Evolutionary conservation across 148 eudicot species (phyloP), one percentile per base, ranked within the genome.

Genomic region (Gaultheria prostrata): DNA sequence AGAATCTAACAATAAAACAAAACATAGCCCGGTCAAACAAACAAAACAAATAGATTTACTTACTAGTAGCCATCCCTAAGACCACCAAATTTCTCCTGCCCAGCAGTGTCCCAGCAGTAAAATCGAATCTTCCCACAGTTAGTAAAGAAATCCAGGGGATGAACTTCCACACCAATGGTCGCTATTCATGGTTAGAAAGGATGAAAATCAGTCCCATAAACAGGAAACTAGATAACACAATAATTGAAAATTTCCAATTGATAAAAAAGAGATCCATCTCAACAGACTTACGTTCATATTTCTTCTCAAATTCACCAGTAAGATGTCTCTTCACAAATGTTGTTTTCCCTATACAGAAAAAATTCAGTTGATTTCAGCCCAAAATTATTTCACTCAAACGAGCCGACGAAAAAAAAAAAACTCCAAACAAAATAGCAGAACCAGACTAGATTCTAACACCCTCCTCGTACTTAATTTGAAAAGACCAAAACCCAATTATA

Each of bases 21-120:
- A 77, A 51, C 4, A 12, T 77, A 26, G 24, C n/a, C 8, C 1
- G 0, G 39, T 53, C 20, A 18, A 51, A 51, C 61, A 51, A 18
- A 67, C 10, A 28, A 48, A 21, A 18, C 1, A 49, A 82, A 49
- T 0, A 53, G 65, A 53, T 53, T 17, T 21, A 86, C 93, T 86
- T 80, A 92, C 94, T 92, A 92, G 85, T 90, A 92, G 73, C 94
- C 94, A 85, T 92, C 94, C 28, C 94, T 85, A 51, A 92, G 89
- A 50, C 94, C 94, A 28, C 94, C 94, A 82, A 92, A 92, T 86
- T 92, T 92, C 84, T 92, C 94, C 82, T 92, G 94, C 8, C 94
- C 94, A 46, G 94, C 94, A 1, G 94, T 92, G 88, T 92, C 94
- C 94, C 94, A 92, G 89, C 94, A 92, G 79, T 92, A 92, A 83